Percentiles rank a stretch among this genome's conserved stretches.
Evolutionary conservation across 1,284 basidiomycete genomes (phyloP).

Genomic region (Agroathelia rolfsii): DNA sequence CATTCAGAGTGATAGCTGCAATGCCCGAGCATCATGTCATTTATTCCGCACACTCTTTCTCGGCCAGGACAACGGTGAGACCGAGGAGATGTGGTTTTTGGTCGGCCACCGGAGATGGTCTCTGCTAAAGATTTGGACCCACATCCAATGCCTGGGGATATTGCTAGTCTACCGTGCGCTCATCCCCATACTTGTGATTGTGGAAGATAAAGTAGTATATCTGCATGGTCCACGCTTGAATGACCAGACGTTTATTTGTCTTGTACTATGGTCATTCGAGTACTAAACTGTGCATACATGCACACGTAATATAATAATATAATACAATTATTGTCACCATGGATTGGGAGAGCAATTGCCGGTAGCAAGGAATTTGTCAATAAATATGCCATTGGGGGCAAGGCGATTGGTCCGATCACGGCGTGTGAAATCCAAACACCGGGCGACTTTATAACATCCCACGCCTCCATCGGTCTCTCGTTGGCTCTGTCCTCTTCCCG

Average conservation of each 20-base stretch:
- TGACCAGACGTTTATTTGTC: conserved; percentile 33
- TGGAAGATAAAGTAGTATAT: conserved; percentile 42
- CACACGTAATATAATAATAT: neutral
- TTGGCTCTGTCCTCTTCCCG: conserved; percentile 15
- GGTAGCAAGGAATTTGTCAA: no score
- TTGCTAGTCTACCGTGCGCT: conserved; percentile 51
- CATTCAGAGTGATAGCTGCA: no score
- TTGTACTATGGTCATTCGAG: conserved; percentile 48
- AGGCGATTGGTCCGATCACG: no score
- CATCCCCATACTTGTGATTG: conserved; percentile 59
- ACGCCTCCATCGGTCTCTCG: conserved; percentile 11
- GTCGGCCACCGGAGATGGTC: no score
- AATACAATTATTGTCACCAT: neutral
- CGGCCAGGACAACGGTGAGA: no score
- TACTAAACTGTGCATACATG: conserved; percentile 59
- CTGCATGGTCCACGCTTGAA: conserved; percentile 62
- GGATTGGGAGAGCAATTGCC: no score
- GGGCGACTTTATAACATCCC: no score
- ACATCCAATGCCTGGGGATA: conserved; percentile 65
- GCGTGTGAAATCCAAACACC: no score
- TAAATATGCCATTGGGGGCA: no score
- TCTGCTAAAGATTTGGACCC: conserved; percentile 29
- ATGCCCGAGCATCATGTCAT: no score
- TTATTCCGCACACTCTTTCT: no score
- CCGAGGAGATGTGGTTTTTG: no score